Evolutionary conservation across 768 basidiomycete species (phyloP).

Genomic region (Tulasnella sp.): DNA sequence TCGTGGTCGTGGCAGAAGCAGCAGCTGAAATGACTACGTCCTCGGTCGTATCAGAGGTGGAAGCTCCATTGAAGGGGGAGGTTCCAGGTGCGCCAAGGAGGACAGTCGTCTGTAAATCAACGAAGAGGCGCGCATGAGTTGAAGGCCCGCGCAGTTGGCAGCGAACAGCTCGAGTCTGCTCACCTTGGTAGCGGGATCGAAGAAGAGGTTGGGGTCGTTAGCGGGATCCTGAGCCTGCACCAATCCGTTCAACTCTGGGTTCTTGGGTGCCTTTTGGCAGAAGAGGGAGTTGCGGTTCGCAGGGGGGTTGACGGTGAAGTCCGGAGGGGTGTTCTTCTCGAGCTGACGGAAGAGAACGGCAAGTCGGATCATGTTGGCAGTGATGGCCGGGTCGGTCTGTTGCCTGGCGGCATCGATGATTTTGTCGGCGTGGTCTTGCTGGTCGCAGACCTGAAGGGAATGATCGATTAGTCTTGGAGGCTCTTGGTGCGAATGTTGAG

Average conservation of each 20-base stretch:
- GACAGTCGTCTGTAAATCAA: constrained; percentile 32
- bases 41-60: constrained; percentile 52
- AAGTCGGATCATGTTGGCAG: constrained; percentile 33
- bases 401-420: constrained; percentile 22
- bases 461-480: not conserved
- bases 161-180: too few relatives aligned
- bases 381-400: constrained; percentile 22
- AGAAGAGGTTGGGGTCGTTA: constrained; percentile 28
- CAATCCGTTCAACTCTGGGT: constrained; percentile 57
- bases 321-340: constrained; percentile 27
- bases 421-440: constrained; percentile 17
- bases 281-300: constrained; percentile 62
- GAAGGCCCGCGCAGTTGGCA: too few relatives aligned
- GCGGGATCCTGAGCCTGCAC: constrained; percentile 62
- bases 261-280: constrained; percentile 58
- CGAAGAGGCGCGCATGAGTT: too few relatives aligned
- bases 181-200: constrained; percentile 22
- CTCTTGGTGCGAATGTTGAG: not conserved
- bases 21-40: constrained; percentile 55
- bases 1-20: constrained; percentile 56
- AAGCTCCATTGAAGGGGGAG: constrained; percentile 54
- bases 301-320: constrained; percentile 51
- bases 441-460: not conserved
- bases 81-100: constrained; percentile 54
- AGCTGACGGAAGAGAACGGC: constrained; percentile 14